These are phyloP conservation scores for Mycosphaerella arachidis DNA, from an alignment of 2,329 filamentous ascomycete species.

Conservation along the genomic window DNA sequence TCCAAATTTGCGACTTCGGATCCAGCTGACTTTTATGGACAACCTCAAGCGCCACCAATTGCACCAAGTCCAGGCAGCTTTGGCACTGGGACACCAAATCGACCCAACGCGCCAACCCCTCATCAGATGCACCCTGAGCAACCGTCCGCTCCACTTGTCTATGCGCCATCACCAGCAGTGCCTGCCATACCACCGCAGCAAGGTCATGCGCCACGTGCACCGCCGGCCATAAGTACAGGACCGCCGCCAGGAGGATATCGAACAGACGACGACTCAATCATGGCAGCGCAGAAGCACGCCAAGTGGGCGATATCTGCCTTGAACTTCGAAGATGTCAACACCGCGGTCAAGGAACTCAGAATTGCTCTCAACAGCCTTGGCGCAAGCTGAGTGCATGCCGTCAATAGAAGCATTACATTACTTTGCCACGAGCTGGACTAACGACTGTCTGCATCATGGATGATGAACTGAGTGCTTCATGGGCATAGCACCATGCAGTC, in stretches of 20 bases:
- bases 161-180: conserved; percentile 7
- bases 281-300: conserved; percentile 86
- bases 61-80: conserved; percentile 10
- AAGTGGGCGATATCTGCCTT: conserved; percentile 95
- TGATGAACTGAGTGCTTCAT: neutral
- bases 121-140: conserved; percentile 12
- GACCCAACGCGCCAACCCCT: conserved; percentile 10
- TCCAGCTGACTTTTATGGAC: conserved; percentile 22
- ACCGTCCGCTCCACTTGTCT: conserved; percentile 6
- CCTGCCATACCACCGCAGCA: conserved; percentile 17
- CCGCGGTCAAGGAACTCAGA: conserved; percentile 78
- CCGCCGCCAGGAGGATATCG: conserved; percentile 43
- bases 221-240: conserved; percentile 6
- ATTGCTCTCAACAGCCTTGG: conserved; percentile 69
- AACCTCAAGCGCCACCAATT: conserved; percentile 8
- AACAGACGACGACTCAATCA: conserved; percentile 65
- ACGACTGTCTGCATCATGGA: neutral
- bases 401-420: neutral
- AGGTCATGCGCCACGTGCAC: conserved; percentile 14
- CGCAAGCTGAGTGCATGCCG: conserved; percentile 44
- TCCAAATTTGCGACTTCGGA: conserved; percentile 7
- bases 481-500: neutral
- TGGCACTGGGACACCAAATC: conserved; percentile 6
- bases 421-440: neutral
- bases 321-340: conserved; percentile 92